phyloP scores from a whole-genome alignment of 257 asterid genomes.

The Ehretia macrophylla region DNA sequence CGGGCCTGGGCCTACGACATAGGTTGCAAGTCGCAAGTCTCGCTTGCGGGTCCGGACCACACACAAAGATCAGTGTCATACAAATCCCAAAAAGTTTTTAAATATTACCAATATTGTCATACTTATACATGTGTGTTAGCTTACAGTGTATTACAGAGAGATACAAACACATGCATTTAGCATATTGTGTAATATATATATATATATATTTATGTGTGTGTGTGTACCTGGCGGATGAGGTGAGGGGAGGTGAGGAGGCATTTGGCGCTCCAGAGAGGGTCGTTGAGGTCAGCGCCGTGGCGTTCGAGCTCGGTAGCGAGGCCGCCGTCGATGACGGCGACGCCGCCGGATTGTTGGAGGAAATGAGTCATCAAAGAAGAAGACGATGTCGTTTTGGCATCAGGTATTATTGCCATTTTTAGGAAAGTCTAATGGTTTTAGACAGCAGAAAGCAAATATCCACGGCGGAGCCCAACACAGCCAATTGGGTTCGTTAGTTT shows the following conservation, averaged over 20 bases:
- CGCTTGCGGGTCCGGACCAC: no score
- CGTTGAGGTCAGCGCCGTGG: constrained; percentile 80
- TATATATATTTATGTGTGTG: background rate
- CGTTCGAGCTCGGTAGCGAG: constrained; percentile 92
- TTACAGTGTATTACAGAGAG: no score
- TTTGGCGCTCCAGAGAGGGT: constrained; percentile 94
- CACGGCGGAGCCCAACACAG: background rate
- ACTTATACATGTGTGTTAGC: no score
- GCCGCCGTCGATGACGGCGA: constrained; percentile 86
- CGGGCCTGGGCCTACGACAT: no score
- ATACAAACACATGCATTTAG: background rate
- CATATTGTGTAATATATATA: background rate
- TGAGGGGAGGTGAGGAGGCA: constrained; percentile 79
- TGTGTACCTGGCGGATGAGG: constrained; percentile 62
- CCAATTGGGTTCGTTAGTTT: background rate
- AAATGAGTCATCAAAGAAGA: constrained; percentile 49
- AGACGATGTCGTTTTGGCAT: constrained; percentile 1
- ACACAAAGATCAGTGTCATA: no score
- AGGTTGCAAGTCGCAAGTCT: no score
- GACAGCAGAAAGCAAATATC: background rate
- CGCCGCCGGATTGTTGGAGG: constrained; percentile 65
- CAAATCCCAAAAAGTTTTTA: no score
- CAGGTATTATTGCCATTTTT: constrained; percentile 41
- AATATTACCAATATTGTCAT: no score
- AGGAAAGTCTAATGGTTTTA: background rate